A percentile compares a stretch with the other conserved stretches of the same genome.
These are phyloP conservation scores for Prunus davidiana DNA, from an alignment of 306 rosid genomes.

Conservation along the genomic window DNA sequence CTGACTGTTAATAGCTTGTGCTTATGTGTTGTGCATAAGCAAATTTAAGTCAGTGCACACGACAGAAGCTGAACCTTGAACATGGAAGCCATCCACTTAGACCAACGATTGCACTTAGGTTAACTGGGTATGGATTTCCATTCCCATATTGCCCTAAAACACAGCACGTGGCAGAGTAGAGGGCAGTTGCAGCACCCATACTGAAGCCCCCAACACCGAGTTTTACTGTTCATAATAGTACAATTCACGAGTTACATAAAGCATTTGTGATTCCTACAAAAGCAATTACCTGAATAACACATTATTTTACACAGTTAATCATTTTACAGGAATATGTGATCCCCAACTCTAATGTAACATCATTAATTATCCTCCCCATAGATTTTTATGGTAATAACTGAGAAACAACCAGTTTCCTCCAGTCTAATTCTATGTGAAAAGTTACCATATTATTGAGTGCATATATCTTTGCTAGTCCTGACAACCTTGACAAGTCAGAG, in stretches of 20 bases:
- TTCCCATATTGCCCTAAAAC: constrained; percentile 70
- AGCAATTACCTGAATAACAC: neutral
- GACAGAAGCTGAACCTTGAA: constrained; percentile 67
- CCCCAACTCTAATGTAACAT: constrained; percentile 8
- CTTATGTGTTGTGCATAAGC: constrained; percentile 8
- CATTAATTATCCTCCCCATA: neutral
- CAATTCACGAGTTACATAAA: constrained; percentile 8
- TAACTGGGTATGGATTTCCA: constrained; percentile 73
- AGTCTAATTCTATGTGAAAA: neutral
- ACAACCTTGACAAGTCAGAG: neutral
- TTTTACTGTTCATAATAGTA: constrained; percentile 53
- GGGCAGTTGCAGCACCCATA: constrained; percentile 96
- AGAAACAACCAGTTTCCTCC: neutral
- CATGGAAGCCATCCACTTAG: constrained; percentile 99
- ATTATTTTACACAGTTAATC: neutral
- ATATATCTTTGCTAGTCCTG: neutral
- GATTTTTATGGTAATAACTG: neutral
- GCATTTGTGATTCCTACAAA: neutral
- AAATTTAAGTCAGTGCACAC: constrained; percentile 18
- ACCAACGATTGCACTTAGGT: constrained; percentile 71
- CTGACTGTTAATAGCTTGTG: constrained; percentile 16
- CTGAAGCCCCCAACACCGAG: constrained; percentile 96
- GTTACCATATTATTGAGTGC: neutral
- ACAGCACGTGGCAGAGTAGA: constrained; percentile 78
- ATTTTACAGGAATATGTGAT: neutral